Evolutionary conservation across 2,329 filamentous ascomycete genomes (phyloP).

Genomic region (Phaeomoniella chlamydospora): DNA sequence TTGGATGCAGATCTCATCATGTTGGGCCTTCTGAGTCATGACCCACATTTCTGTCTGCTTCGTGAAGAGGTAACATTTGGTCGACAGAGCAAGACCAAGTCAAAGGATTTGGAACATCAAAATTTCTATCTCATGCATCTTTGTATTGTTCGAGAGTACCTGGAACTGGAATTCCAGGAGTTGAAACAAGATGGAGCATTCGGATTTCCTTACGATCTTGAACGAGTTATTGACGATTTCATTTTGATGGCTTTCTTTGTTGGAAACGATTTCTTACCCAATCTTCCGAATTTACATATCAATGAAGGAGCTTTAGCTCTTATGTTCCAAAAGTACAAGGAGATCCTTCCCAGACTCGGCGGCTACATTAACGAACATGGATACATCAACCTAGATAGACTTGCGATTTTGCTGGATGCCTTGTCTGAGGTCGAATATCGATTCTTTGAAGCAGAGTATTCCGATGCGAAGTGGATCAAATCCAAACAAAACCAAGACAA

Average conservation of each 20-base stretch:
- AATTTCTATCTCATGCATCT: constrained; percentile 97
- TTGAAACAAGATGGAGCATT: constrained; percentile 60
- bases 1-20: constrained; percentile 97
- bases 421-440: constrained; percentile 77
- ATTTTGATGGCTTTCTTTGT: constrained; percentile 99
- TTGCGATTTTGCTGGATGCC: constrained; percentile 66
- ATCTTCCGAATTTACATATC: constrained; percentile 90
- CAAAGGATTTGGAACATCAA: constrained; percentile 93
- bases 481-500: constrained; percentile 64
- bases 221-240: constrained; percentile 96
- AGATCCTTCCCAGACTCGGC: constrained; percentile 68
- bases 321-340: constrained; percentile 97
- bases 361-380: constrained; percentile 96
- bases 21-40: constrained; percentile 91
- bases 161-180: constrained; percentile 94
- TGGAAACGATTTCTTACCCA: constrained; percentile 96
- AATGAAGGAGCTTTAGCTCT: constrained; percentile 93
- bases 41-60: constrained; percentile 93
- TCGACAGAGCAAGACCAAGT: constrained; percentile 70
- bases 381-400: constrained; percentile 71
- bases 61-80: constrained; percentile 98
- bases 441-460: constrained; percentile 83
- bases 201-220: constrained; percentile 76
- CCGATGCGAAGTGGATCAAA: constrained; percentile 83
- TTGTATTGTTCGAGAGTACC: constrained; percentile 91